A percentile compares a stretch with the other conserved stretches of the same genome.
These are phyloP conservation scores for Oidiodendron maius DNA, from an alignment of 495 filamentous ascomycete genomes.

Conservation along the genomic window DNA sequence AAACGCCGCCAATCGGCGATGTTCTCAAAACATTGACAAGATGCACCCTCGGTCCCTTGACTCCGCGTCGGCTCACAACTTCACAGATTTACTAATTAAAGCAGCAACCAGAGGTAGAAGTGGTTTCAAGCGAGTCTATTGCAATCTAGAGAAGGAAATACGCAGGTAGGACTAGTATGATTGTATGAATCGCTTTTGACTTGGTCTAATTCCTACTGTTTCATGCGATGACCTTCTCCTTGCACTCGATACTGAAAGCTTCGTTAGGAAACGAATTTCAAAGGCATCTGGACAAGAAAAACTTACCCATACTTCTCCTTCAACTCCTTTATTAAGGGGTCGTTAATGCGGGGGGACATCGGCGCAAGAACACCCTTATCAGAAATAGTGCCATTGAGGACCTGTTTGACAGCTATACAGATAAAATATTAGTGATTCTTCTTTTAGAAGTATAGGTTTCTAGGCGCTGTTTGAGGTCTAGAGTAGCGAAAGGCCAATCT, in stretches of 20 bases:
- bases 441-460: background rate
- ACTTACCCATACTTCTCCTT: conserved; percentile 41
- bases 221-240: conserved; percentile 24
- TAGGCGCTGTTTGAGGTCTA: background rate
- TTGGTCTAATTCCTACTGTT: conserved; percentile 27
- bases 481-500: no score
- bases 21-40: no score
- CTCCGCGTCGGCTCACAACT: no score
- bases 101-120: no score
- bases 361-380: conserved; percentile 80
- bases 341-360: conserved; percentile 65
- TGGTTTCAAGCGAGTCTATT: no score
- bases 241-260: conserved; percentile 15
- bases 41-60: no score
- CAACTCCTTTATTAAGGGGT: conserved; percentile 64
- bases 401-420: conserved; percentile 70
- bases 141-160: no score
- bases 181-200: conserved; percentile 8
- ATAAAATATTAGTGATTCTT: conserved; percentile 1
- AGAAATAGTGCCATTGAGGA: conserved; percentile 74
- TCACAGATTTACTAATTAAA: no score
- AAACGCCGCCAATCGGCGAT: no score
- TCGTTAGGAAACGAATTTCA: background rate
- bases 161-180: background rate
- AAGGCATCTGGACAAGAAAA: background rate